Evolutionary conservation across 106 monocot species (phyloP), one percentile per base, ranked within the genome.

Genomic region (Agapanthus africanus): DNA sequence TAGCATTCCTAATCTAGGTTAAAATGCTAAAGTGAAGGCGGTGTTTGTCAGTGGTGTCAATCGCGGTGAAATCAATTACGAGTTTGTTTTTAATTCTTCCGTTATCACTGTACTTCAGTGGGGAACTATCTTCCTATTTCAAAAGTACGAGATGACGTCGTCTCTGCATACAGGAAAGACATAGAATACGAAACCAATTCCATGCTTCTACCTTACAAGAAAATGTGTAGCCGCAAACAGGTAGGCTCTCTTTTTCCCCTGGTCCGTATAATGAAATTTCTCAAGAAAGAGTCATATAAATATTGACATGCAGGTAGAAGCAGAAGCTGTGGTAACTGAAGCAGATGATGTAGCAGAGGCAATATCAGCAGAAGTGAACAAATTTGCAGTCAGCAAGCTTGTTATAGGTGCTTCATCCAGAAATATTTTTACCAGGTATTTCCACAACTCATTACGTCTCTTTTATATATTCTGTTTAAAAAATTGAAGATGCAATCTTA

Each of bases 61-160:
- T n/a, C n/a, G n/a, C n/a, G n/a, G n/a, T n/a, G n/a, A n/a, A n/a
- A n/a, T n/a, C n/a, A n/a, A n/a, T n/a, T n/a, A n/a, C n/a, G n/a
- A n/a, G n/a, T n/a, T n/a, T n/a, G n/a, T n/a, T n/a, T n/a, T n/a
- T n/a, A n/a, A n/a, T n/a, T n/a, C n/a, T n/a, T n/a, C n/a, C n/a
- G n/a, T n/a, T n/a, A n/a, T n/a, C n/a, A n/a, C n/a, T n/a, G n/a
- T n/a, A n/a, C n/a, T 73, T 72, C 56, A 82, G 80, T 85, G 84
- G 80, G 80, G 54, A 87, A 81, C 54, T 85, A 76, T 73, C 47
- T 93, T 79, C 84, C 81, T 71, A 69, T 82, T 49, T 71, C 79
- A 63, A 41, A 81, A 71, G 93, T 90, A 70, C 72, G 87, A 16
- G 93, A 93, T 25, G 93, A 87, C 31, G 65, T 90, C 26, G 85